phyloP scores from a whole-genome alignment of 768 basidiomycete species.

The Galerina sulciceps region DNA sequence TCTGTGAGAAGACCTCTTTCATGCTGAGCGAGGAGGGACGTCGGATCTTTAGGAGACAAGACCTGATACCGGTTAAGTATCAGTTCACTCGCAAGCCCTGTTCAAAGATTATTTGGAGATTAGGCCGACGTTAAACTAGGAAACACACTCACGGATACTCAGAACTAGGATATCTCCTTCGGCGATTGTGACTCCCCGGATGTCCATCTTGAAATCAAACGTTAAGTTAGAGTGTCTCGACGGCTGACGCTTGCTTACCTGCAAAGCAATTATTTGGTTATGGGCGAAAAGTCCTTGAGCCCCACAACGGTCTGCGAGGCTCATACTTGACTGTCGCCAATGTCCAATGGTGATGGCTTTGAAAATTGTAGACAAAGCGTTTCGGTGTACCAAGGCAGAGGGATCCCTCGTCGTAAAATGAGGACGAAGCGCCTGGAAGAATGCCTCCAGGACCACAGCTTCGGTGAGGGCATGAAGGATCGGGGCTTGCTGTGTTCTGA shows the following conservation, averaged over 20 bases:
- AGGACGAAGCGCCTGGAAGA: background rate
- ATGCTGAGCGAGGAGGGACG: conserved; percentile 22
- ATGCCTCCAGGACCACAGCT: conserved; percentile 7
- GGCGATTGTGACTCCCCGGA: conserved; percentile 44
- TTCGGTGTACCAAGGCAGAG: background rate
- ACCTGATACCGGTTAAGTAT: conserved; percentile 25
- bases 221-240: conserved; percentile 23
- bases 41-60: conserved; percentile 12
- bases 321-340: conserved; percentile 6
- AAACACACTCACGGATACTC: conserved; percentile 36
- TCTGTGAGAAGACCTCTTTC: conserved; percentile 20
- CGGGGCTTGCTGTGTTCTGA: conserved; percentile 15
- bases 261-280: conserved; percentile 36
- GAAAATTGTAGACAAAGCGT: conserved; percentile 8
- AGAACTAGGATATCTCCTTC: conserved; percentile 49
- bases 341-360: conserved; percentile 2
- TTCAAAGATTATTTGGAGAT: background rate
- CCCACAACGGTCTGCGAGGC: conserved; percentile 39
- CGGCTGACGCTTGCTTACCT: conserved; percentile 28
- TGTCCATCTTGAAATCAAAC: conserved; percentile 33
- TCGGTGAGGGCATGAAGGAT: conserved; percentile 9
- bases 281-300: conserved; percentile 45
- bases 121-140: background rate
- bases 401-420: background rate
- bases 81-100: conserved; percentile 35